Evolutionary conservation across 2,329 filamentous ascomycete species (phyloP).

Genomic region (Pyricularia pennisetigena): DNA sequence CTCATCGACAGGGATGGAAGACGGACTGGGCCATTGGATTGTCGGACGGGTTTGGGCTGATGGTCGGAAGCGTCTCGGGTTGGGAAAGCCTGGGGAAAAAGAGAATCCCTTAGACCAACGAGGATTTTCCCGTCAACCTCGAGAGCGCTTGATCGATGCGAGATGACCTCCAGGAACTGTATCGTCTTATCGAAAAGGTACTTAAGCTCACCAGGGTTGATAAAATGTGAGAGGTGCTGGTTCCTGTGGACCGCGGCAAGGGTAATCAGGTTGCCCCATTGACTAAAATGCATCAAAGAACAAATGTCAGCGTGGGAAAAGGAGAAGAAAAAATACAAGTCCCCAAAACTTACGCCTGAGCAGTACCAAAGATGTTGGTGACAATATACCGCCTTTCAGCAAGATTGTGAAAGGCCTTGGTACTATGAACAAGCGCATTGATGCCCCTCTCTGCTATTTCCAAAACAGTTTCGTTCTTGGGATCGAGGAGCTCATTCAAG

Average conservation of each 20-base stretch:
- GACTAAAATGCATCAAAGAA: slow-evolving; percentile 39
- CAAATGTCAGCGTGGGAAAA: slow-evolving; percentile 14
- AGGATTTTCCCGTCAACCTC: slow-evolving; percentile 67
- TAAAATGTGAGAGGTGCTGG: slow-evolving; percentile 44
- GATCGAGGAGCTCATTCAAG: background rate
- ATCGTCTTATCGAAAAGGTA: slow-evolving; percentile 65
- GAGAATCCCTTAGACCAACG: slow-evolving; percentile 33
- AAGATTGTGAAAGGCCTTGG: too few relatives aligned
- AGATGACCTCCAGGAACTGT: slow-evolving; percentile 59
- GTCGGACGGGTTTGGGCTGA: too few relatives aligned
- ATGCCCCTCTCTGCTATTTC: too few relatives aligned
- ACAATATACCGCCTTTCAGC: too few relatives aligned
- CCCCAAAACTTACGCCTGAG: slow-evolving; percentile 64
- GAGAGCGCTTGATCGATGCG: slow-evolving; percentile 66
- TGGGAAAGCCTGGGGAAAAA: too few relatives aligned
- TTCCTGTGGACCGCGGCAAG: slow-evolving; percentile 73
- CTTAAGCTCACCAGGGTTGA: slow-evolving; percentile 46
- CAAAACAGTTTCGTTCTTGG: slow-evolving; percentile 27
- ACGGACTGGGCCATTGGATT: too few relatives aligned
- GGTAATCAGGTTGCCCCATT: slow-evolving; percentile 96
- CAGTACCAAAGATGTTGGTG: too few relatives aligned
- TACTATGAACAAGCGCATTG: too few relatives aligned
- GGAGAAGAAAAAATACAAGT: background rate
- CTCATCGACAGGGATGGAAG: too few relatives aligned
- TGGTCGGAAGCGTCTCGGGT: too few relatives aligned